Conservation (phyloP, 2,329 filamentous ascomycete genomes). For the Colletotrichum horii region DNA sequence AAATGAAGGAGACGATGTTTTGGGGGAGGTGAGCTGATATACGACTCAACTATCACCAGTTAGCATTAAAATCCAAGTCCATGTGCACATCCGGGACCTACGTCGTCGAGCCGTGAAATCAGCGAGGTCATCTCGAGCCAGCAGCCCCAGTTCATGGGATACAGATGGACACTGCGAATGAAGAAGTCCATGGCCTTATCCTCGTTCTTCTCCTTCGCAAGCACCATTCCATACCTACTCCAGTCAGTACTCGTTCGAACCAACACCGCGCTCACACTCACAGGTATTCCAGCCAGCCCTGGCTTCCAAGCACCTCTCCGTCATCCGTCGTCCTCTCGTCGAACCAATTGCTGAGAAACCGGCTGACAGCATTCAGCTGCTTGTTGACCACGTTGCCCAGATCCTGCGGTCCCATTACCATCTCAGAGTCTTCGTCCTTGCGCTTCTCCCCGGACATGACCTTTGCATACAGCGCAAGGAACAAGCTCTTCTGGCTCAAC, state of each 20-base stretch:
- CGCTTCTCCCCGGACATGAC: slow-evolving; percentile 94
- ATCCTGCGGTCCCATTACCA: slow-evolving; percentile 94
- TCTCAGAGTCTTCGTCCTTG: slow-evolving; percentile 95
- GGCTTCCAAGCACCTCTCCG: slow-evolving; percentile 66
- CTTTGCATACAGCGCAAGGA: slow-evolving; percentile 90
- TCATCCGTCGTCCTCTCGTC: slow-evolving; percentile 64
- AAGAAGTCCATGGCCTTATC: slow-evolving; percentile 84
- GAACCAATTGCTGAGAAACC: slow-evolving; percentile 83
- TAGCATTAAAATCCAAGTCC: slow-evolving; percentile 25
- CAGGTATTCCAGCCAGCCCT: slow-evolving; percentile 94
- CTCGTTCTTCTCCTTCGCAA: slow-evolving; percentile 91
- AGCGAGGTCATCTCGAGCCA: slow-evolving; percentile 92
- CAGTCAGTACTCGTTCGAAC: slow-evolving; percentile 9
- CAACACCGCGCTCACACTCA: slow-evolving; percentile 36
- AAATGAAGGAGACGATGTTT: slow-evolving; percentile 93
- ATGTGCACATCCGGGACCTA: slow-evolving; percentile 51
- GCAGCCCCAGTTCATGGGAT: slow-evolving; percentile 95
- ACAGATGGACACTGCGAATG: slow-evolving; percentile 85
- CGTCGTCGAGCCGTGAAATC: slow-evolving; percentile 80
- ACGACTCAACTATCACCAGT: slow-evolving; percentile 66
- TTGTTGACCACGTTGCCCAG: slow-evolving; percentile 84
- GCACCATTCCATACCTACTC: slow-evolving; percentile 79
- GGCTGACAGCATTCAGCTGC: slow-evolving; percentile 77
- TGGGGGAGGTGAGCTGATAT: slow-evolving; percentile 78
- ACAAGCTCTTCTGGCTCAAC: slow-evolving; percentile 89